Evolutionary conservation across 805 yeast genomes (phyloP), one percentile per base, ranked within the genome.

Genomic region (Sugiyamaella qingdaonensis): DNA sequence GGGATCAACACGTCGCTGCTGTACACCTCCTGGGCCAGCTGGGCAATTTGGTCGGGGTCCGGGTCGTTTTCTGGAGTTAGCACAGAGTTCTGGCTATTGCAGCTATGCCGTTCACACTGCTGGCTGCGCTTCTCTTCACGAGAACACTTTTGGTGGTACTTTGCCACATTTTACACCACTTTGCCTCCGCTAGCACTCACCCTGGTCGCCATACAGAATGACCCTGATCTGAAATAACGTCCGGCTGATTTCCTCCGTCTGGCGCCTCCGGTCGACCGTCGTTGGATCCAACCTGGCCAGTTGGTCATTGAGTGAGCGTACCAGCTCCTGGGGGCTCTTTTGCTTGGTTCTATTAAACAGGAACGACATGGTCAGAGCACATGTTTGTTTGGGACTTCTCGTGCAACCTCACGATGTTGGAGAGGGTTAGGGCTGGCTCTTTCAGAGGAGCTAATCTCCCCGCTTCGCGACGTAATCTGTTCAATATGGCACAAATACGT

Each of bases 311-410:
- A 90, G 75, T 5, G 84, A 81, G 47, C 88, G 78, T 2, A 89
- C 85, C 54, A 90, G 78, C 64, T 92, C 99, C 16, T 80, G 79
- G 1, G 97, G 95, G 0, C 96, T 84, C 68, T 89, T 90, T 9
- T 95, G 96, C 64, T 84, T 88, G 47, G 66, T 68, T 64, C 96
- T 78, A 59, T 89, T 87, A 77, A 94, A 92, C 61, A 94, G 74
- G 64, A 92, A 92, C 10, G 97, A 86, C 97, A 91, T 89, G 49
- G 61, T 14, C 43, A 10, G 24, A 16, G 43, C 13, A 39, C 21
- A 39, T 39, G 43, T 39, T 39, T 39, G 43, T 39, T 39, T 39
- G 43, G 43, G 43, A 24, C 7, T 24, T 24, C 29, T 24, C 7
- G 29, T n/a, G n/a, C n/a, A n/a, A n/a, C n/a, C 16, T 34, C 37